Evolutionary conservation across 208 protist genomes (phyloP).

Genomic region (Acanthamoeba castellanii): DNA sequence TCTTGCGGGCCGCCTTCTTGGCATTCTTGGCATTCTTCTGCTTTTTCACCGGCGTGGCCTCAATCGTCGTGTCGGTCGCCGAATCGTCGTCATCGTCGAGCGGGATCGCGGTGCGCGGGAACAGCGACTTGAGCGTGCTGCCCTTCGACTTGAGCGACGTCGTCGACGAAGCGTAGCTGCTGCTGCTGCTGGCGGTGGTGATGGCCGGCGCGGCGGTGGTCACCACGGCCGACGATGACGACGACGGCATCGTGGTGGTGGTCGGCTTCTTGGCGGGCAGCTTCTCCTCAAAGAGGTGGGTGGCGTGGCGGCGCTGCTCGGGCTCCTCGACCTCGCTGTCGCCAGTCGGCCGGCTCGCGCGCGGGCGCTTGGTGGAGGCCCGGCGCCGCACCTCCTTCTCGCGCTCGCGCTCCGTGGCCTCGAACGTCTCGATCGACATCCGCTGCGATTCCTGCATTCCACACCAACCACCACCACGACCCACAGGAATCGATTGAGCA

Average conservation of each 20-base stretch:
- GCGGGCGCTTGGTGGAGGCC: constrained; percentile 13
- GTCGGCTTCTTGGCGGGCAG: constrained; percentile 11
- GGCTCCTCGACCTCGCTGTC: neutral
- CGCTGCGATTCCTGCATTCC: neutral
- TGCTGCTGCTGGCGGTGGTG: neutral
- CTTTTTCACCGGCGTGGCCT: neutral
- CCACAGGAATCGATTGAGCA: neutral
- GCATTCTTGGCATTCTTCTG: neutral
- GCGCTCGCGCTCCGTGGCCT: neutral
- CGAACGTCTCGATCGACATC: constrained; percentile 50
- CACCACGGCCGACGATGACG: neutral
- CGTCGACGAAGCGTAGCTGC: neutral
- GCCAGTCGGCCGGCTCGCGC: too few species aligned
- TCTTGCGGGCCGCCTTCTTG: constrained; percentile 9
- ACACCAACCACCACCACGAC: neutral
- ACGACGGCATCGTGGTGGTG: neutral
- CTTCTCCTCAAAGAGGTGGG: neutral
- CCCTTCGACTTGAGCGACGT: constrained; percentile 35
- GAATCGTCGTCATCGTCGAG: neutral
- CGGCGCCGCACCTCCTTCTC: constrained; percentile 7
- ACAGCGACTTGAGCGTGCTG: constrained; percentile 68
- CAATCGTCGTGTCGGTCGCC: neutral
- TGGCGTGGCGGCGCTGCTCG: neutral
- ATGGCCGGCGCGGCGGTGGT: neutral
- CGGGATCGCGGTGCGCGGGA: neutral